Evolutionary conservation across 2,329 filamentous ascomycete genomes (phyloP).

Genomic region (Coniosporium tulheliwenetii): DNA sequence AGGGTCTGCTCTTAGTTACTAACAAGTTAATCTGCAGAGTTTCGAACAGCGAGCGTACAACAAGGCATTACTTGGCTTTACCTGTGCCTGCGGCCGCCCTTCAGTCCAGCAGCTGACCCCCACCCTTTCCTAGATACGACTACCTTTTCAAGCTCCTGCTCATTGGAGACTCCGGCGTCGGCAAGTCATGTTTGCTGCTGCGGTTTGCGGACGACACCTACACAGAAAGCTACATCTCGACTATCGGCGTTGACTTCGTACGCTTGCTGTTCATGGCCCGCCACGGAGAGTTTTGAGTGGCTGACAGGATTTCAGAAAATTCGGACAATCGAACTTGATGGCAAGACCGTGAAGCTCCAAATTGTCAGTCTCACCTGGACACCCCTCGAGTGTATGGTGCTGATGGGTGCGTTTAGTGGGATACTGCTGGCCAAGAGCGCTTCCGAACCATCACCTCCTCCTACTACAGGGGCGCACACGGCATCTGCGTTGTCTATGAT

Average conservation of each 20-base stretch:
- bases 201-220: constrained; percentile 99
- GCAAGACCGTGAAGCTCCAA: constrained; percentile 98
- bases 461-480: constrained; percentile 97
- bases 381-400: background rate
- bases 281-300: background rate
- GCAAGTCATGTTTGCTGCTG: constrained; percentile 97
- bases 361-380: constrained; percentile 51
- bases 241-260: constrained; percentile 98
- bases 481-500: constrained; percentile 99
- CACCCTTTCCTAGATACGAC: constrained; percentile 56
- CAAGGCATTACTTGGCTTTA: background rate
- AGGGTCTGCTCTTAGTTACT: constrained; percentile 4
- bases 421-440: constrained; percentile 96
- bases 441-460: constrained; percentile 99
- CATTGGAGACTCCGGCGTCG: constrained; percentile 99
- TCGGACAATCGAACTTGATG: constrained; percentile 96
- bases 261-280: constrained; percentile 21
- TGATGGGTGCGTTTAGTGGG: constrained; percentile 51
- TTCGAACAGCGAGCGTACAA: background rate
- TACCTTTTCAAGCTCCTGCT: constrained; percentile 99
- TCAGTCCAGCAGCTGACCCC: background rate
- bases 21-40: background rate
- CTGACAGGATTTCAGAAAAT: constrained; percentile 63
- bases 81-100: background rate
- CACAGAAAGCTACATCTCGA: constrained; percentile 99